Conservation (phyloP, 1,284 basidiomycete species). For the Ustilago lituana region DNA sequence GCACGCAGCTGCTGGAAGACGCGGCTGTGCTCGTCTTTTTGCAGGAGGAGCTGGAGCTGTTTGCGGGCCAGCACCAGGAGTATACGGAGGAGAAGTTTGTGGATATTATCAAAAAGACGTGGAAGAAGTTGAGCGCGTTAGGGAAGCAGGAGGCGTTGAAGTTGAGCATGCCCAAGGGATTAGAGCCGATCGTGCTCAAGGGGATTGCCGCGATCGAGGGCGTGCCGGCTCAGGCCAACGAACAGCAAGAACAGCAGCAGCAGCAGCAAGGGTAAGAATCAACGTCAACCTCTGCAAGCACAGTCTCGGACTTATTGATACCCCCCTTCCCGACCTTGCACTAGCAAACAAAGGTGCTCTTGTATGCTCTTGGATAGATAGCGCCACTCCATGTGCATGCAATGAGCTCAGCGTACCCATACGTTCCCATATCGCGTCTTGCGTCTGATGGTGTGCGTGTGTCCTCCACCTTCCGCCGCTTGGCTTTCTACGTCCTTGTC, state of each 20-base stretch:
- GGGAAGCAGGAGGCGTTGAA: conserved; percentile 59
- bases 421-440: not conserved
- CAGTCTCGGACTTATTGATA: too few relatives aligned
- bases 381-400: conserved; percentile 32
- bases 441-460: conserved; percentile 6
- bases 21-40: conserved; percentile 64
- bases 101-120: conserved; percentile 63
- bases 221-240: not conserved
- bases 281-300: too few relatives aligned
- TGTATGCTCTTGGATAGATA: conserved; percentile 24
- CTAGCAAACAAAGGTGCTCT: not conserved
- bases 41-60: conserved; percentile 54
- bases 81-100: conserved; percentile 60
- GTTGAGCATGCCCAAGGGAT: conserved; percentile 60
- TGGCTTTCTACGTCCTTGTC: not conserved
- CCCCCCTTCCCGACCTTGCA: not conserved
- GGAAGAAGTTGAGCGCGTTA: conserved; percentile 57
- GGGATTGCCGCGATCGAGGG: conserved; percentile 48
- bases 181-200: conserved; percentile 35
- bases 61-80: conserved; percentile 51
- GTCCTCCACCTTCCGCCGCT: not conserved
- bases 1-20: conserved; percentile 61
- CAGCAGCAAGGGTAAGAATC: conserved; percentile 40
- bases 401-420: conserved; percentile 2
- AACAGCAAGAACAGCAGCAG: not conserved